Conservation (phyloP, 768 basidiomycete species). For the Lactarius pseudohatsudake region DNA sequence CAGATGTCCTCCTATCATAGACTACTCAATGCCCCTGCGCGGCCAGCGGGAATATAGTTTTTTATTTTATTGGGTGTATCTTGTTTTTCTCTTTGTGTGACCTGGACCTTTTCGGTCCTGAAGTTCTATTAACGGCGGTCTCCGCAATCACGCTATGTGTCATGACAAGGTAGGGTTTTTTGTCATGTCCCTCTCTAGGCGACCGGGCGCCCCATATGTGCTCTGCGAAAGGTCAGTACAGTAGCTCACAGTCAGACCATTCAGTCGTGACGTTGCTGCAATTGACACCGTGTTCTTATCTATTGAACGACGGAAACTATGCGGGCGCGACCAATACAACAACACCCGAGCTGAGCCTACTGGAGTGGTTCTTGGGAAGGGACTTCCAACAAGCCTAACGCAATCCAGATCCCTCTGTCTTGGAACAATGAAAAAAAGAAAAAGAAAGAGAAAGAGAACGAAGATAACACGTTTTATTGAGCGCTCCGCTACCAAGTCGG, state of each 20-base stretch:
- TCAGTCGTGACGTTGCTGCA: not conserved
- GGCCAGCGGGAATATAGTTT: not conserved
- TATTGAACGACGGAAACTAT: not conserved
- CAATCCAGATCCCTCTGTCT: not conserved
- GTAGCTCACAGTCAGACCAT: not conserved
- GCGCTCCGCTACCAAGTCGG: constrained; percentile 9
- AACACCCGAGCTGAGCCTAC: not conserved
- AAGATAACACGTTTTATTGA: not conserved
- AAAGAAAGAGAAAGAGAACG: not conserved
- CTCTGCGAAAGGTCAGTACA: not conserved
- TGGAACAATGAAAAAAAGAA: not conserved
- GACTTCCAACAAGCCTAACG: not conserved
- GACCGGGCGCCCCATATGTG: not conserved
- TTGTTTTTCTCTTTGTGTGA: not conserved
- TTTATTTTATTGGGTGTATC: not conserved
- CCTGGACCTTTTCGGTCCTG: not conserved
- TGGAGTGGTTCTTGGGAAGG: not conserved
- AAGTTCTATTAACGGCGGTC: not conserved
- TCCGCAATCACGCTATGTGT: not conserved
- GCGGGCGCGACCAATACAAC: not conserved
- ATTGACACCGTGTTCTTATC: not conserved
- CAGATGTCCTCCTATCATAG: not conserved
- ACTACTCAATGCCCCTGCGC: not conserved
- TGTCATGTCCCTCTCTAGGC: not conserved
- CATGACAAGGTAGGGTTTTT: not conserved